phyloP scores from a whole-genome alignment of 768 basidiomycete genomes.

The Russula olivacea region DNA sequence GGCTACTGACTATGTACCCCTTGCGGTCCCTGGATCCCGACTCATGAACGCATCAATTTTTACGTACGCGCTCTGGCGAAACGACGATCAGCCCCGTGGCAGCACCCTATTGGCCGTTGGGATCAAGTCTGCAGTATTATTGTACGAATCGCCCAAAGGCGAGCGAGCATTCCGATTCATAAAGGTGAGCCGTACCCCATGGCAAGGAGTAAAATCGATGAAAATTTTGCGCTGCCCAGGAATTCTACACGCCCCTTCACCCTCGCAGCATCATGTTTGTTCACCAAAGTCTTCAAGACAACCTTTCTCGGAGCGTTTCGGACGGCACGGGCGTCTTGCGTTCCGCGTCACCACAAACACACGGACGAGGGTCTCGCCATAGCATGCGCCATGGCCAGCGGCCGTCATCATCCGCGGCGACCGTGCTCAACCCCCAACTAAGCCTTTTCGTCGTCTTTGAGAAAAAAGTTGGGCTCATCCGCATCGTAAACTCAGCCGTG shows the following conservation, averaged over 20 bases:
- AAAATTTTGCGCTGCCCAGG: conserved; percentile 38
- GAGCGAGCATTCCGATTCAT: conserved; percentile 79
- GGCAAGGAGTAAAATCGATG: not conserved
- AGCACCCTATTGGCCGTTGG: conserved; percentile 63
- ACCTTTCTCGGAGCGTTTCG: conserved; percentile 37
- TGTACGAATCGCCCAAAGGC: conserved; percentile 79
- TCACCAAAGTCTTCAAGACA: conserved; percentile 56
- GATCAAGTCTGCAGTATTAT: conserved; percentile 62
- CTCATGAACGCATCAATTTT: conserved; percentile 51
- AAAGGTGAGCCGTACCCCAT: conserved; percentile 44
- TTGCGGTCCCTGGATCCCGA: conserved; percentile 64
- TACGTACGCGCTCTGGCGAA: conserved; percentile 64
- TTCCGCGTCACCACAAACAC: conserved; percentile 24
- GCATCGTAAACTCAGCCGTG: conserved; percentile 73
- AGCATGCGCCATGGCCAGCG: conserved; percentile 11
- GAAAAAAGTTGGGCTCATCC: conserved; percentile 82
- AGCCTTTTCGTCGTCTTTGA: conserved; percentile 81
- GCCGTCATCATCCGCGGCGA: conserved; percentile 19
- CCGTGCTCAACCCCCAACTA: conserved; percentile 63
- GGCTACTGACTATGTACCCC: conserved; percentile 81
- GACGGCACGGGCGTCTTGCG: conserved; percentile 34
- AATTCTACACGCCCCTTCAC: conserved; percentile 74
- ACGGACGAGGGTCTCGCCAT: conserved; percentile 1
- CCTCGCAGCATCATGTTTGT: conserved; percentile 66
- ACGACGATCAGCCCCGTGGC: conserved; percentile 45